Evolutionary conservation across 306 rosid species (phyloP), one percentile per base, ranked within the genome.

Genomic region (Fragaria iinumae): DNA sequence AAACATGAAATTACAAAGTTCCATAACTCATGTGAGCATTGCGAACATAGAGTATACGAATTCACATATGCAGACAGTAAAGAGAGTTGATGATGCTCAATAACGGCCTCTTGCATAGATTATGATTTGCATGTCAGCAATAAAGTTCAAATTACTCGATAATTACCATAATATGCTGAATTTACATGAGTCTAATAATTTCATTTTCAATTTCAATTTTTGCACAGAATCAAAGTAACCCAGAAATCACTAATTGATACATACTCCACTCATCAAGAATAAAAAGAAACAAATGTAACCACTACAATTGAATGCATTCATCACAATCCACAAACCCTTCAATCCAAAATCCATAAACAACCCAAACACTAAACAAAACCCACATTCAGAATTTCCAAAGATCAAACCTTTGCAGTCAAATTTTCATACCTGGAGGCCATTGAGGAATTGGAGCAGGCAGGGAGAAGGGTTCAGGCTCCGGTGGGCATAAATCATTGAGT

Each of bases 371-470:
- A 39, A 39, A 39, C 43, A 39, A 39, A 39, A 39, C 43, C 43
- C 43, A 39, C 43, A 39, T 39, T 62, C 18, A 8, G n/a, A 64
- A 49, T 25, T 63, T 11, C 75, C n/a, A 45, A 74, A 74, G 59
- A 74, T 62, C 71, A 74, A 45, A 60, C 16, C 59, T 74, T 45
- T 45, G 7, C 27, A 47, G 2, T 6, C 27, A 63, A 63, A 77
- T 36, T 12, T 7, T 0, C 10, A 67, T 76, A 93, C 96, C 95
- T 80, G 66, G 82, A 69, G 98, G 96, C 97, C 98, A 93, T 66
- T 64, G 74, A 2, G 93, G 91, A 70, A 86, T 75, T 4, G 91
- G 81, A 75, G 86, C 71, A 29, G 93, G 90, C 69, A 90, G 87
- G 67, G 89, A 89, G 82, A 86, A 92, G 43, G 78, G 13, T 45